Percentiles rank a stretch among this genome's conserved stretches.
phyloP scores from a whole-genome alignment of 306 rosid species.

The Pyrus bretschneideri region DNA sequence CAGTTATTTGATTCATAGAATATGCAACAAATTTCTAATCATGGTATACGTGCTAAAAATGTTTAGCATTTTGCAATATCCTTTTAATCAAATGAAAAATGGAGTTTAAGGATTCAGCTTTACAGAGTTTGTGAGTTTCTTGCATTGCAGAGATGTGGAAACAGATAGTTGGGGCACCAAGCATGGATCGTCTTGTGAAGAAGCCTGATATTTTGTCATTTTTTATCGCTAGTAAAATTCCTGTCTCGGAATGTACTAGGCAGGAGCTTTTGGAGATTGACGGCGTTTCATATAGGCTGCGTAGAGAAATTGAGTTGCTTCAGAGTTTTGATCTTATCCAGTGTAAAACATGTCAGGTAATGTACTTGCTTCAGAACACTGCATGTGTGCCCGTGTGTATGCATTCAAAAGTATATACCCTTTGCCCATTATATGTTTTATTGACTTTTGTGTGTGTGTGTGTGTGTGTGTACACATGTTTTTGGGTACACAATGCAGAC shows the following conservation, averaged over 20 bases:
- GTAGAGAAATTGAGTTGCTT: constrained; percentile 89
- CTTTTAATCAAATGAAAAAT: background rate
- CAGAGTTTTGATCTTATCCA: constrained; percentile 67
- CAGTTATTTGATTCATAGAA: background rate
- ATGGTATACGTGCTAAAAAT: background rate
- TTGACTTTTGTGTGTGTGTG: background rate
- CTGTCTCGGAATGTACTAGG: constrained; percentile 88
- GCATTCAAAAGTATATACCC: background rate
- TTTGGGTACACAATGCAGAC: constrained; percentile 37
- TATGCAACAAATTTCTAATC: background rate
- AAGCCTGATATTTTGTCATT: constrained; percentile 81
- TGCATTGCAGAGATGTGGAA: constrained; percentile 82
- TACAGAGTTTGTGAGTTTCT: background rate
- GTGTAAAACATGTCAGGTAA: constrained; percentile 74
- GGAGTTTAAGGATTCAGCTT: background rate
- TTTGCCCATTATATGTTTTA: background rate
- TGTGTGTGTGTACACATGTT: background rate
- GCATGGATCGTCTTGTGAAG: constrained; percentile 69
- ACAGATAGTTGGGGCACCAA: constrained; percentile 66
- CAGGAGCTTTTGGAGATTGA: constrained; percentile 92
- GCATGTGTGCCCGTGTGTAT: background rate
- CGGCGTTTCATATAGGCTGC: constrained; percentile 81
- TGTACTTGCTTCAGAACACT: constrained; percentile 13
- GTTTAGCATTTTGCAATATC: background rate
- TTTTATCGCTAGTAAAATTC: constrained; percentile 89